A percentile compares a stretch with the other conserved stretches of the same genome.
Evolutionary conservation across 805 yeast genomes (phyloP).

Genomic region (Metschnikowia reukaufii): DNA sequence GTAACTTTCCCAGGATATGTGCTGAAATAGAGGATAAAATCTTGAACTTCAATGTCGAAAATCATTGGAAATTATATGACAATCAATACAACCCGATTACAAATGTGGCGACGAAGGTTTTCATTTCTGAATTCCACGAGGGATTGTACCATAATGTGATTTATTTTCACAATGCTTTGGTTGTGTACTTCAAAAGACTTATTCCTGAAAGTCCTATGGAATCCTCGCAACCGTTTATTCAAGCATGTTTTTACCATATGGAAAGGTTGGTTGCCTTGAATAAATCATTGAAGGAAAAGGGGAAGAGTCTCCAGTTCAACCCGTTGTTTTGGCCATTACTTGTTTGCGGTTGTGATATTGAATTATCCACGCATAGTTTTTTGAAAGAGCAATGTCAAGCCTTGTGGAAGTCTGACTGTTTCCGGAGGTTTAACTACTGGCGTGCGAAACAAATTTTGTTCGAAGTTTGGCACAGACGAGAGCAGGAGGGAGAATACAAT

Average conservation of each 20-base stretch:
- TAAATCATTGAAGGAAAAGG: constrained; percentile 8
- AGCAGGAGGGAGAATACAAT: constrained; percentile 29
- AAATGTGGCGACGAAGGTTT: constrained; percentile 20
- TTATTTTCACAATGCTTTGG: constrained; percentile 43
- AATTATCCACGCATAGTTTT: constrained; percentile 23
- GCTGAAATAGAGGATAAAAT: constrained; percentile 55
- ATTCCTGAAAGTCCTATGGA: constrained; percentile 43
- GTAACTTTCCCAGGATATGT: constrained; percentile 56
- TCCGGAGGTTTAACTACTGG: constrained; percentile 45
- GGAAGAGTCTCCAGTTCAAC: constrained; percentile 25
- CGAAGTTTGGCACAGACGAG: constrained; percentile 51
- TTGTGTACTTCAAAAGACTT: constrained; percentile 46
- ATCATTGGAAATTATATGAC: constrained; percentile 41
- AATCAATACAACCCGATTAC: constrained; percentile 20
- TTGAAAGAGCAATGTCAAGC: constrained; percentile 33
- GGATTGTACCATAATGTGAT: constrained; percentile 37
- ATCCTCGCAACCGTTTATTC: constrained; percentile 36
- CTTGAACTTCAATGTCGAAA: constrained; percentile 44
- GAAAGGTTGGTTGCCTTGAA: constrained; percentile 25
- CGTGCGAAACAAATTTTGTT: constrained; percentile 52
- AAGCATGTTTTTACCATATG: constrained; percentile 34
- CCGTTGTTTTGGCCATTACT: constrained; percentile 52
- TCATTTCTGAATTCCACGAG: constrained; percentile 41
- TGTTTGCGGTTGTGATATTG: constrained; percentile 34
- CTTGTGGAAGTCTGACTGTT: constrained; percentile 31